Percentiles rank a stretch among this genome's conserved stretches.
Evolutionary conservation across 2,329 filamentous ascomycete genomes (phyloP).

Genomic region (Aspergillus sp.): DNA sequence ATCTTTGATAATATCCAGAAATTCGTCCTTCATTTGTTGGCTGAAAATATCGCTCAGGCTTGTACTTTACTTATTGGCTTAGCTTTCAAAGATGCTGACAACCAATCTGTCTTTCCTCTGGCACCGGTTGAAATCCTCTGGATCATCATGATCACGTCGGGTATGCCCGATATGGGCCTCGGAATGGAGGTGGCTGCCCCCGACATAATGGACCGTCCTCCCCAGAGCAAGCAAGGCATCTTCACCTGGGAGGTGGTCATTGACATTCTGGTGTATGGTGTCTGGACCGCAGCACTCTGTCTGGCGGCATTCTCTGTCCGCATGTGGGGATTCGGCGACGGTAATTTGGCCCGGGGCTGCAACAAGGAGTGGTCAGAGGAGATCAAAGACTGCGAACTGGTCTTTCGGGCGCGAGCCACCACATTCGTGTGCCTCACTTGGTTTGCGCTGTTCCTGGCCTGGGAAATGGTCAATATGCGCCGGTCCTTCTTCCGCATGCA

Average conservation of each 20-base stretch:
- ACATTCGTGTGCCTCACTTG: slow-evolving; percentile 70
- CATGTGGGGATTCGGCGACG: slow-evolving; percentile 55
- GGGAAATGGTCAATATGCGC: slow-evolving; percentile 69
- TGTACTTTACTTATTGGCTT: slow-evolving; percentile 73
- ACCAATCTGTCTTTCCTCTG: slow-evolving; percentile 74
- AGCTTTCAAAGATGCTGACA: slow-evolving; percentile 65
- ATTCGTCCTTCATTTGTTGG: slow-evolving; percentile 71
- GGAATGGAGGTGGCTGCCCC: slow-evolving; percentile 69
- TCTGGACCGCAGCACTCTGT: slow-evolving; percentile 66
- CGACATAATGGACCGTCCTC: slow-evolving; percentile 72
- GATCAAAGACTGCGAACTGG: slow-evolving; percentile 50
- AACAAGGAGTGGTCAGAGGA: slow-evolving; percentile 47
- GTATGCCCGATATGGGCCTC: slow-evolving; percentile 78
- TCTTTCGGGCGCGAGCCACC: slow-evolving; percentile 65
- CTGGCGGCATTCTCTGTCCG: slow-evolving; percentile 58
- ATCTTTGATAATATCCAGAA: slow-evolving; percentile 87
- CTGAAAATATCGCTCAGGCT: slow-evolving; percentile 77
- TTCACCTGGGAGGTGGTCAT: slow-evolving; percentile 71
- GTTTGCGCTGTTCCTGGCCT: slow-evolving; percentile 70
- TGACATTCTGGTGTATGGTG: slow-evolving; percentile 72
- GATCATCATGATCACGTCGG: slow-evolving; percentile 88
- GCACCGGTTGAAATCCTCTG: slow-evolving; percentile 80
- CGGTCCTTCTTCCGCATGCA: slow-evolving; percentile 70
- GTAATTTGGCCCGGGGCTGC: slow-evolving; percentile 53
- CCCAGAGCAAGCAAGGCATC: slow-evolving; percentile 63